These are phyloP conservation scores for Thamnidium elegans DNA, from an alignment of 192 early-diverging fungal genomes.

Conservation along the genomic window DNA sequence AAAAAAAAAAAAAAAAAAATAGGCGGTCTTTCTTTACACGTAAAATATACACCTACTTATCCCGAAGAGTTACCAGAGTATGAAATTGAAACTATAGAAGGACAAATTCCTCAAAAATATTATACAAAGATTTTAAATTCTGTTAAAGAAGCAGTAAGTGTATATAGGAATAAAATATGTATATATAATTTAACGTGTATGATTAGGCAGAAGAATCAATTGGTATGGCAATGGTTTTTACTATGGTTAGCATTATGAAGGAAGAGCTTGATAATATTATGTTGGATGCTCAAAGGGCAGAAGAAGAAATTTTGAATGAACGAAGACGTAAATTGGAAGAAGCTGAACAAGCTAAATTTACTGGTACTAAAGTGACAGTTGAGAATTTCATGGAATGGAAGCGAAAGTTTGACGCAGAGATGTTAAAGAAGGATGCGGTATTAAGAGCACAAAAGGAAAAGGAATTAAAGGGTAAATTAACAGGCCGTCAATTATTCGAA, in stretches of 20 bases:
- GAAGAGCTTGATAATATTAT: conserved; percentile 69
- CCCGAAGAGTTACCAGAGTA: conserved; percentile 69
- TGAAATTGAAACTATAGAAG: conserved; percentile 51
- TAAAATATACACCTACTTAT: conserved; percentile 72
- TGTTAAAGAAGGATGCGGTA: conserved; percentile 48
- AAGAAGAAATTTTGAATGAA: conserved; percentile 48
- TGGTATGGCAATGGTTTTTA: conserved; percentile 94
- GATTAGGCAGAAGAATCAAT: conserved; percentile 66
- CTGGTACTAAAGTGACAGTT: conserved; percentile 80
- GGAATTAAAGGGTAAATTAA: conserved; percentile 30
- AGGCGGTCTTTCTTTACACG: conserved; percentile 48
- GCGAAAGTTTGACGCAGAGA: conserved; percentile 71
- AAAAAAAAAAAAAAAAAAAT: not conserved
- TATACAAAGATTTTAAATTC: conserved; percentile 31
- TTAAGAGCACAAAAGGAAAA: conserved; percentile 40
- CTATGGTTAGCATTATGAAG: conserved; percentile 71
- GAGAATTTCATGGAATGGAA: conserved; percentile 82
- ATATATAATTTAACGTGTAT: too few species aligned
- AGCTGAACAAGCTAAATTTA: conserved; percentile 69
- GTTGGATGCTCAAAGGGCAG: conserved; percentile 45
- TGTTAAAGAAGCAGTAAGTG: conserved; percentile 25
- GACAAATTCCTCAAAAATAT: conserved; percentile 39
- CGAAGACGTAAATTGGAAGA: conserved; percentile 61
- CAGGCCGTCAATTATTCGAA: conserved; percentile 84
- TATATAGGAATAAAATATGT: too few species aligned